Percentiles rank a stretch among this genome's conserved stretches.
Conservation (phyloP, 129 eudicot genomes). For the Helianthus tuberosus region DNA sequence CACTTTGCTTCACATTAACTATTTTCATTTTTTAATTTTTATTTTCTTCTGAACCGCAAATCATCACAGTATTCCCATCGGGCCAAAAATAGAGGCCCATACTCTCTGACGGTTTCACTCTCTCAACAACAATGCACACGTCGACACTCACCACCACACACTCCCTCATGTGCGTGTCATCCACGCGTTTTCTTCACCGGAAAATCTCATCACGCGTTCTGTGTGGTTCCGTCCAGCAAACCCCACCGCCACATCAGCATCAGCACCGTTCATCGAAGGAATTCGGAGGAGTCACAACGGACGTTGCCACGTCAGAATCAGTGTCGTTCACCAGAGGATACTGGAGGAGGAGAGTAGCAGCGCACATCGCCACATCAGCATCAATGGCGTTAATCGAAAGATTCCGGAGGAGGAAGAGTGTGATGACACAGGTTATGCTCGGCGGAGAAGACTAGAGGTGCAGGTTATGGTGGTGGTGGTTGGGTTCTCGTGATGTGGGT, state of each 20-base stretch:
- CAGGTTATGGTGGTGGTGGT: too few species aligned
- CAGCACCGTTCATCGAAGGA: slow-evolving; percentile 31
- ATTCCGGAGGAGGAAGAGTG: slow-evolving; percentile 23
- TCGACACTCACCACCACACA: slow-evolving; percentile 26
- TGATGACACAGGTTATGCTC: slow-evolving; percentile 21
- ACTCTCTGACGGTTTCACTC: slow-evolving; percentile 37
- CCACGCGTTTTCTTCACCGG: slow-evolving; percentile 35
- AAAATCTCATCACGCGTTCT: slow-evolving; percentile 18
- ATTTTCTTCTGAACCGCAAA: slow-evolving; percentile 14
- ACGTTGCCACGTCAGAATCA: too few species aligned
- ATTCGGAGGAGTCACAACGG: too few species aligned
- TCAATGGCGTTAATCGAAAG: slow-evolving; percentile 28
- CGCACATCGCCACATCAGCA: slow-evolving; percentile 37
- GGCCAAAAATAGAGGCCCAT: slow-evolving; percentile 51
- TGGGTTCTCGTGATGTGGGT: too few species aligned
- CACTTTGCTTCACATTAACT: background rate
- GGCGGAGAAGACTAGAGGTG: slow-evolving; percentile 57
- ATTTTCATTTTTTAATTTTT: background rate
- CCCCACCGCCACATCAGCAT: slow-evolving; percentile 42
- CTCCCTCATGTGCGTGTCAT: slow-evolving; percentile 24
- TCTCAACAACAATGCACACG: slow-evolving; percentile 27
- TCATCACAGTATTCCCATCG: slow-evolving; percentile 4
- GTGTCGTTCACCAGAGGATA: too few species aligned
- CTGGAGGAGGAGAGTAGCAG: too few species aligned
- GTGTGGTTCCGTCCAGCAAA: slow-evolving; percentile 16